Evolutionary conservation across 768 basidiomycete species (phyloP).

Genomic region (Mycena sanguinolenta): DNA sequence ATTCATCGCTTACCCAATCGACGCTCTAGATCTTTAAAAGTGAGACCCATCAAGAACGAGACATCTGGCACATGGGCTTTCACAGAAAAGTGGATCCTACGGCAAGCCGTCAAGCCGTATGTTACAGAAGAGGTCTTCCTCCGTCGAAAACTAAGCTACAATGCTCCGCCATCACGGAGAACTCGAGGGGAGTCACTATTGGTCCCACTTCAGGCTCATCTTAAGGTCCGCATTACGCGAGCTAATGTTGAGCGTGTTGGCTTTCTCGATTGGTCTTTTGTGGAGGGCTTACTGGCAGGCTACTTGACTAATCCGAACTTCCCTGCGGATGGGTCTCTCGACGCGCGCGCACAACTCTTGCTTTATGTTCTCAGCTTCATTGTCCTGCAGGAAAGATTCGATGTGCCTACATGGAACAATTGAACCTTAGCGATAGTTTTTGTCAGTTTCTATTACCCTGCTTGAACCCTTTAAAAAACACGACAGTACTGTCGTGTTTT

Average conservation of each 20-base stretch:
- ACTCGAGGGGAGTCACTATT: background rate
- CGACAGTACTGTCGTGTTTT: too few relatives aligned
- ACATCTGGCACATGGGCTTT: constrained; percentile 7
- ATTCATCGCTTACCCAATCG: background rate
- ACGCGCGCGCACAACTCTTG: background rate
- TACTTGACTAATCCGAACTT: constrained; percentile 13
- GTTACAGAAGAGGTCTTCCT: constrained; percentile 13
- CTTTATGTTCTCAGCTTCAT: constrained; percentile 20
- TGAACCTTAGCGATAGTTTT: too few relatives aligned
- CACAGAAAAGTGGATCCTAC: constrained; percentile 19
- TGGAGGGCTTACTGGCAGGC: background rate
- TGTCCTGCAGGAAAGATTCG: constrained; percentile 15
- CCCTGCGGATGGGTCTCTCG: constrained; percentile 4
- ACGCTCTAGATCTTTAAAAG: constrained; percentile 12
- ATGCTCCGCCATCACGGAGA: constrained; percentile 6
- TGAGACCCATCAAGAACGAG: background rate
- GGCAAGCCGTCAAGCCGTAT: constrained; percentile 9
- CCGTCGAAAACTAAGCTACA: constrained; percentile 13
- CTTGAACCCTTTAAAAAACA: too few relatives aligned
- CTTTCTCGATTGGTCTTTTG: constrained; percentile 3
- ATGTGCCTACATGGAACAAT: too few relatives aligned
- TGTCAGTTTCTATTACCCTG: too few relatives aligned
- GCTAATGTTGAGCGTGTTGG: background rate
- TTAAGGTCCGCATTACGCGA: constrained; percentile 1
- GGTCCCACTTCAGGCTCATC: constrained; percentile 14